Evolutionary conservation across 768 basidiomycete genomes (phyloP), one percentile per base, ranked within the genome.

Genomic region (Mycena polygramma): DNA sequence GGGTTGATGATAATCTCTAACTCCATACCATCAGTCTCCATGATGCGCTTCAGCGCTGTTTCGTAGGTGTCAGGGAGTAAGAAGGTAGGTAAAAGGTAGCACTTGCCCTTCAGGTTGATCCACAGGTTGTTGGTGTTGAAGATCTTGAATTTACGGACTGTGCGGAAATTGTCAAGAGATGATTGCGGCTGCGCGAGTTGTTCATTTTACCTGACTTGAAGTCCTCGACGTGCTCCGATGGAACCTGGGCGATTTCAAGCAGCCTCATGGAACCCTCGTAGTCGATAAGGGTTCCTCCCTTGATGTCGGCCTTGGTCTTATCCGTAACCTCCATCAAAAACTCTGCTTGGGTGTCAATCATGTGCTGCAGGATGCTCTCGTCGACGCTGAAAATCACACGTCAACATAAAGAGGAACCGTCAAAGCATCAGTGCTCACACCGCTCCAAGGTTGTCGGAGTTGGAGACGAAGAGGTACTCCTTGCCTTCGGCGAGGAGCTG

Each of bases 381-480:
- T 95, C 94, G 76, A 94, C 94, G 72, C 93, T 90, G 65, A 52
- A 70, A 43, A 68, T 43, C 7, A 49, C 24, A 49, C 63, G 68
- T 52, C 48, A 20, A 63, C 3, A 55, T 49, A 48, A 45, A 39
- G 43, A 57, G 54, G 60, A 43, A 69, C 53, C n/a, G 20, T 43
- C 53, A 17, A 58, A 52, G n/a, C 51, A 0, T 35, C 53, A 61
- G 66, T 9, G 83, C 90, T 74, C 82, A 93, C 91, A 92, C 91
- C 72, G 96, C 97, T 79, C 96, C 96, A 78, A 98, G 81, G 81
- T 98, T 98, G 83, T 98, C 97, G 55, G 96, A 96, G 87, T 98
- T 98, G 81, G 96, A 97, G 63, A 96, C 94, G 79, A 98, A 98
- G 75, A 98, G 89, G 83, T 97, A 98, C 83, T 98, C 95, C 81